Base-by-base conservation (phyloP, 208 protist species). In the Blechomonas ayalai region DNA sequence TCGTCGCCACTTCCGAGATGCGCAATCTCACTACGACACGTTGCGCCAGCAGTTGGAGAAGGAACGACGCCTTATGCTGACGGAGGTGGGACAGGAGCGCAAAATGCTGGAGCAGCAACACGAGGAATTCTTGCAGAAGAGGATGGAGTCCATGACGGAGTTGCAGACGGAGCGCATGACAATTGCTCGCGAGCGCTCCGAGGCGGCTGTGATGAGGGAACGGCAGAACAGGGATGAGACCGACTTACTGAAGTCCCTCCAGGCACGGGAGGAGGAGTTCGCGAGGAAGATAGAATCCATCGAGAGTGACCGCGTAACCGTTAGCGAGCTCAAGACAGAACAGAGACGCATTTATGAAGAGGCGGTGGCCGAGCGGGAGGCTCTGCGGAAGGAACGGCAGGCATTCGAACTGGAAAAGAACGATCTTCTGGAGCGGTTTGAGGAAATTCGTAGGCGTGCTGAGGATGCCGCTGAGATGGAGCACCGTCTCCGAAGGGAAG, bases 71-170 rank as follows among this genome's bases (percentile, higher is more conserved):
- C 38, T 85, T 34, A 86, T 90, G 78, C 59, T 90, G 20, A 49
- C 52, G 28, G 82, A 94, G 52, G 66, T 90, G n/a, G 47, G 67
- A 13, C 76, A 84, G 31, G 85, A 94, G 54, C 71, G 85, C 22
- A 86, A 83, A 45, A 44, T 81, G 23, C 59, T 94, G 16, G 80
- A 94, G 64, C 67, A 84, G 54, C 81, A 88, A 50, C 76, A 82
- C 28, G 82, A 94, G 32, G 85, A 82, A 38, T 79, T 87, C 25
- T 66, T 90, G 26, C 55, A 69, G 15, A 59, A 68, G 33, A 88
- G 85, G 57, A 64, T 90, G 61, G 71, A 86, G 34, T 53, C 65
- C 5, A 70, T 89, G 59, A 40, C 52, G 4, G 82, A 90, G 50
- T 35, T 94, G n/a, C 85, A 90, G 42, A 59, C 55, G 24, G 81